Base-by-base conservation (phyloP, 1,284 basidiomycete species). In the Hemileia vastatrix region DNA sequence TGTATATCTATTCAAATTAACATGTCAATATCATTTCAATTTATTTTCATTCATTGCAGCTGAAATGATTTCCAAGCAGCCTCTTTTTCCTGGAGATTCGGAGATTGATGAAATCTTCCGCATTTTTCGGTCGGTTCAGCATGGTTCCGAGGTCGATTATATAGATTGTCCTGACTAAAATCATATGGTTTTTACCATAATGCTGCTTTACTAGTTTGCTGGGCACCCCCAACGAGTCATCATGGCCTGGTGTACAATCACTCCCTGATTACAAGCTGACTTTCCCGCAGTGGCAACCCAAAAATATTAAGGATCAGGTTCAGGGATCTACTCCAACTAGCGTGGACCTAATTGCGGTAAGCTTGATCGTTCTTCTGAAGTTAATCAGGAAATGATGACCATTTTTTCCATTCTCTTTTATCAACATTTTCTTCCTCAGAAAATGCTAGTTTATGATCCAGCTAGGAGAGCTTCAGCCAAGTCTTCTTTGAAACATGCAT, bases 81-180 rank as follows among this genome's bases (percentile, higher is more conserved):
- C 94, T 1, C 81, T 97, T 23, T 97, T 97, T 83, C 92, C 94
- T 11, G 94, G 95, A 6, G 94, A 98, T 78, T 96, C 92, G 27
- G 94, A 98, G 78, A 98, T 98, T 72, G 94, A 98, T 79, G 93
- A 98, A 79, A 98, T 98, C 70, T 98, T 97, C 83, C 90, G 92
- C 78, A 98, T 97, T 73, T 98, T 98, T 83, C 84, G 88, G 90
- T 89, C 66, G 62, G 81, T 70, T 5, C n/a, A 6, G 49, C 13
- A 21, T 27, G 18, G 19, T 27, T 51, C 18, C 19, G 24, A 19
- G 6, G 8, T n/a, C 43, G 11, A 11, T 44, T 44, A n/a, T 62
- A 36, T 24, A n/a, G 19, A 3, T 8, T 44, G 19, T 62, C n/a
- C n/a, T 6, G 21, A 15, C 44, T 6, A 2, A 24, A 64, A 11